Evolutionary conservation across 176 grass and related monocot genomes (phyloP), one percentile per base, ranked within the genome.

Genomic region (Ananas comosus): DNA sequence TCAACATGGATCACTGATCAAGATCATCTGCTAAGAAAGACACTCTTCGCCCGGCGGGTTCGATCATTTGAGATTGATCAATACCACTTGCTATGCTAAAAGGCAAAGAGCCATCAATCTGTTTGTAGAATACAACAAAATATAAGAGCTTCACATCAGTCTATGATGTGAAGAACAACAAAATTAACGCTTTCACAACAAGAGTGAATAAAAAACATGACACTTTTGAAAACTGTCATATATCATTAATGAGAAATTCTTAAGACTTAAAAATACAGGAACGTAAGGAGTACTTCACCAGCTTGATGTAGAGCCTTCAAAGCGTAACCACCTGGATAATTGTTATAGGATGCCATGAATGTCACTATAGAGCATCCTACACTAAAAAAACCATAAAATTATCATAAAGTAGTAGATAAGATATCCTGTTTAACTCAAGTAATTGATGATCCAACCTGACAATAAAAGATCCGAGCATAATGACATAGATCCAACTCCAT

Each of bases 261-360:
- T 4, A 53, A 1, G 12, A 64, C 52, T 33, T 12, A 14, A 61
- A 61, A 59, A 19, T 61, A 70, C 49, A 76, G 21, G 68, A 72
- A 8, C 10, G 10, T 72, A 70, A 8, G 64, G 14, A 70, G 51
- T 71, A 51, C 23, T 50, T 85, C 84, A 97, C 94, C 94, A 29
- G 82, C 65, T 93, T 82, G 76, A 81, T 97, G 94, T 70, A 97
- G 66, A 79, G 77, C 63, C 71, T 88, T 93, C 57, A 97, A 77
- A 87, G 89, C 89, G 78, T 88, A 83, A 50, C 77, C 94, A 83
- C 94, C 94, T 81, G 94, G 94, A 79, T 97, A 97, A 83, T 97
- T 93, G 79, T 90, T 83, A 77, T 93, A 97, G n/a, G 89, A 97
- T 75, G 87, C 94, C 72, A 85, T 77, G 69, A 97, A 90, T 73